Evolutionary conservation across 495 filamentous ascomycete genomes (phyloP).

Genomic region (Entonaema liquescens): DNA sequence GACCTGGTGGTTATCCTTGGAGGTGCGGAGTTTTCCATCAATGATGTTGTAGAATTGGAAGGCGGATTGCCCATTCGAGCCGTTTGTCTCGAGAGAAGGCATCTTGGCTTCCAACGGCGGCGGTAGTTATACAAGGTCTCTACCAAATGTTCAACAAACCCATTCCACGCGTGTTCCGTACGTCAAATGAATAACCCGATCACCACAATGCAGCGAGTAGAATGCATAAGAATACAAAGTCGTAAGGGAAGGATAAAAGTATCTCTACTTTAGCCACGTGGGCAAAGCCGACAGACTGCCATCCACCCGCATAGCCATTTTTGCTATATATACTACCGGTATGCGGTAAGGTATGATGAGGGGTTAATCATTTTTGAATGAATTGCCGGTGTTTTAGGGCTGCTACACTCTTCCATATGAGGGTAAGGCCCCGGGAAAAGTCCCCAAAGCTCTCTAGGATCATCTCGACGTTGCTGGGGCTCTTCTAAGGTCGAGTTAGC

Average conservation of each 20-base stretch:
- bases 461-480: neutral
- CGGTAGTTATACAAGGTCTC: slow-evolving; percentile 2
- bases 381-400: slow-evolving; percentile 33
- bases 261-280: slow-evolving; percentile 36
- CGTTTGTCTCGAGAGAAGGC: slow-evolving; percentile 37
- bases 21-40: slow-evolving; percentile 53
- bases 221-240: slow-evolving; percentile 2
- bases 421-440: slow-evolving; percentile 8
- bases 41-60: slow-evolving; percentile 57
- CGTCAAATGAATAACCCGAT: neutral
- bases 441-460: neutral
- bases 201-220: slow-evolving; percentile 7
- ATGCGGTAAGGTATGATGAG: slow-evolving; percentile 24
- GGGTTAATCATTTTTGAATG: slow-evolving; percentile 28
- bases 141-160: slow-evolving; percentile 24
- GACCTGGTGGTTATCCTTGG: slow-evolving; percentile 49
- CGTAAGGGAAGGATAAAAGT: slow-evolving; percentile 6
- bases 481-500: neutral
- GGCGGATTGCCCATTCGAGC: slow-evolving; percentile 29
- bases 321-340: slow-evolving; percentile 37
- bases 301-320: slow-evolving; percentile 24
- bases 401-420: slow-evolving; percentile 15
- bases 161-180: slow-evolving; percentile 3
- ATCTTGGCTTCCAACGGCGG: slow-evolving; percentile 28
- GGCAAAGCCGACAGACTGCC: neutral